Percentiles rank a stretch among this genome's conserved stretches.
Conservation (phyloP, 2,329 filamentous ascomycete species). For the Cladosporium colombiae region DNA sequence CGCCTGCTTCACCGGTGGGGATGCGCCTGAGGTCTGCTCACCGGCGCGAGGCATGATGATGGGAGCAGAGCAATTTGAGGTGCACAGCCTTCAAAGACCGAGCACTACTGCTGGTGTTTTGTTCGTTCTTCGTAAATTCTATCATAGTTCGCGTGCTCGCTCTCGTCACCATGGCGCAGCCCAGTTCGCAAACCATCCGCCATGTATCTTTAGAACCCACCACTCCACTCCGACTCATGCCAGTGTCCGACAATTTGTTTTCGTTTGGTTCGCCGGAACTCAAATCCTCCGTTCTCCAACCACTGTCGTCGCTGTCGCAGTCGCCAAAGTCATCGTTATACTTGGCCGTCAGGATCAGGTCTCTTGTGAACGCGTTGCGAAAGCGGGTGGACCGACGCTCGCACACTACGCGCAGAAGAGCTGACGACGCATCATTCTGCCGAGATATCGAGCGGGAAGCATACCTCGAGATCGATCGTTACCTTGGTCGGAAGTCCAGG, state of each 20-base stretch:
- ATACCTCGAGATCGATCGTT: conserved; percentile 25
- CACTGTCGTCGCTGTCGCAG: conserved; percentile 5
- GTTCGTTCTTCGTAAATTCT: not conserved
- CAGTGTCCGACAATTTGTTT: conserved; percentile 4
- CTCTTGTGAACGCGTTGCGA: conserved; percentile 42
- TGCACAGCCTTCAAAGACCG: conserved; percentile 13
- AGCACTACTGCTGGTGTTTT: not conserved
- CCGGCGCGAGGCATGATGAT: conserved; percentile 6
- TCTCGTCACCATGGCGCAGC: not conserved
- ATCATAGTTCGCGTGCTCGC: conserved; percentile 2
- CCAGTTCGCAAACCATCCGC: not conserved
- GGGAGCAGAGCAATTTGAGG: not conserved
- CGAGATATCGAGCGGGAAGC: conserved; percentile 35
- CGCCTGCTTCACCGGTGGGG: conserved; percentile 12
- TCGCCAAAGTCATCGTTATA: conserved; percentile 32
- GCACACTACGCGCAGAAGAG: conserved; percentile 16
- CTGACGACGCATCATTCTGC: conserved; percentile 30
- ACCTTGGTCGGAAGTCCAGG: conserved; percentile 25
- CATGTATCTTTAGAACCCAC: conserved; percentile 14
- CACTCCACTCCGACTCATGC: not conserved
- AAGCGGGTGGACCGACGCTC: conserved; percentile 40
- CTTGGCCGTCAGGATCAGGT: conserved; percentile 41
- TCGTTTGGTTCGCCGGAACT: conserved; percentile 17
- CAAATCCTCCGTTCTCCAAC: conserved; percentile 8
- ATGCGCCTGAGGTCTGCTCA: conserved; percentile 16